phyloP scores from a whole-genome alignment of 306 rosid genomes.

The Quillaja saponaria region DNA sequence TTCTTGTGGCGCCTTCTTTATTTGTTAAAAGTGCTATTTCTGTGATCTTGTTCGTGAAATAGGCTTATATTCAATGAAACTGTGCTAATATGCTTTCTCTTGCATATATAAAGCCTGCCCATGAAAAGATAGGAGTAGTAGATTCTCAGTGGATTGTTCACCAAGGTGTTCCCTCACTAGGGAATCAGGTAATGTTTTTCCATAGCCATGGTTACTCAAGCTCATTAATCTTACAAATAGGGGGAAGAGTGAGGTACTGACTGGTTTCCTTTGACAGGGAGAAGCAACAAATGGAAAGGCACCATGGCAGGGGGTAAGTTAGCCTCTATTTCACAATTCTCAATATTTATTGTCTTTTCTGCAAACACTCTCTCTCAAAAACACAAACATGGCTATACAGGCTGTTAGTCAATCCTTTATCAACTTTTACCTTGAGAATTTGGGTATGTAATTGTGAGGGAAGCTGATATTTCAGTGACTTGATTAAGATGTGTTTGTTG shows the following conservation, averaged over 20 bases:
- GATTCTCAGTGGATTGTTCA: conserved; percentile 97
- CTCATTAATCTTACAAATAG: background rate
- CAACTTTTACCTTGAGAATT: no score
- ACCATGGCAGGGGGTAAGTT: conserved; percentile 86
- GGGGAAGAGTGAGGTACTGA: background rate
- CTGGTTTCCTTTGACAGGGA: conserved; percentile 51
- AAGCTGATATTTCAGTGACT: background rate
- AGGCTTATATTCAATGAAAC: background rate
- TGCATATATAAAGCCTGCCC: conserved; percentile 75
- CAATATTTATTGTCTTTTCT: no score
- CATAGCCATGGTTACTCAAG: background rate
- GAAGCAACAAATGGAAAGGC: conserved; percentile 68
- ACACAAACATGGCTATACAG: no score
- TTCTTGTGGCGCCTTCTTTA: background rate
- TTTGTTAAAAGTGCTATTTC: background rate
- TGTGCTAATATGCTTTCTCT: conserved; percentile 20
- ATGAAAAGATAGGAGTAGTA: conserved; percentile 97
- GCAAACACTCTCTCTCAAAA: background rate
- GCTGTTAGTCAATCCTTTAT: no score
- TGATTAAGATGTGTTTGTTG: conserved; percentile 21
- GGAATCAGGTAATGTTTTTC: conserved; percentile 66
- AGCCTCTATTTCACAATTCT: background rate
- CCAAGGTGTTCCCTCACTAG: conserved; percentile 89
- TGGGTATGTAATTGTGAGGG: background rate
- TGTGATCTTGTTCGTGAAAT: background rate